Evolutionary conservation across 1,284 basidiomycete genomes (phyloP).

Genomic region (Garcileccinum viscosum): DNA sequence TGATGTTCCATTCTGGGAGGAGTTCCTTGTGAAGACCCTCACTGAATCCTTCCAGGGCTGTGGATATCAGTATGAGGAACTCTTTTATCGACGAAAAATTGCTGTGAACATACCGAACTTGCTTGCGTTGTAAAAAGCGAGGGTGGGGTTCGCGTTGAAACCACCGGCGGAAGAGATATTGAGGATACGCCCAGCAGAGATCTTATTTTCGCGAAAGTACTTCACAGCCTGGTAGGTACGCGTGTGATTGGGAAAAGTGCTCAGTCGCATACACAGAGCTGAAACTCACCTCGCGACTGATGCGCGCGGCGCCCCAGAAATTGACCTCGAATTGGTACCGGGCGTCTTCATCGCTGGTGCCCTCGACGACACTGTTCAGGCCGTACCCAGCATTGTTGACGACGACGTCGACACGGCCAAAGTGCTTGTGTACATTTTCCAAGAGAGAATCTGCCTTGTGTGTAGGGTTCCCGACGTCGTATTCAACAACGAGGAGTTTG

Average conservation of each 20-base stretch:
- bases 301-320: constrained; percentile 44
- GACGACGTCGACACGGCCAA: constrained; percentile 51
- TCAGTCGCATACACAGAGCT: not conserved
- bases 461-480: constrained; percentile 29
- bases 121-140: constrained; percentile 30
- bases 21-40: constrained; percentile 30
- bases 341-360: constrained; percentile 34
- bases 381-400: constrained; percentile 50
- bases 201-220: constrained; percentile 30
- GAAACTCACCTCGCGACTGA: constrained; percentile 35
- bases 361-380: constrained; percentile 34
- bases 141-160: constrained; percentile 24
- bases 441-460: constrained; percentile 41
- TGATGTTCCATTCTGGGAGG: constrained; percentile 31
- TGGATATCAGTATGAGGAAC: too few species aligned
- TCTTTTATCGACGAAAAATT: too few species aligned
- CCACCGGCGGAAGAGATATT: constrained; percentile 32
- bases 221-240: constrained; percentile 23
- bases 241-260: not conserved
- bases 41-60: constrained; percentile 33
- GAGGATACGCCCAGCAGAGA: constrained; percentile 27
- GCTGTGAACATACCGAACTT: constrained; percentile 26
- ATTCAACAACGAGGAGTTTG: constrained; percentile 27
- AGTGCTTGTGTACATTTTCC: constrained; percentile 36
- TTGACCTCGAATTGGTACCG: constrained; percentile 44